A percentile compares a stretch with the other conserved stretches of the same genome.
Conservation (phyloP, 768 basidiomycete species). For the Mycena olivaceomarginata region DNA sequence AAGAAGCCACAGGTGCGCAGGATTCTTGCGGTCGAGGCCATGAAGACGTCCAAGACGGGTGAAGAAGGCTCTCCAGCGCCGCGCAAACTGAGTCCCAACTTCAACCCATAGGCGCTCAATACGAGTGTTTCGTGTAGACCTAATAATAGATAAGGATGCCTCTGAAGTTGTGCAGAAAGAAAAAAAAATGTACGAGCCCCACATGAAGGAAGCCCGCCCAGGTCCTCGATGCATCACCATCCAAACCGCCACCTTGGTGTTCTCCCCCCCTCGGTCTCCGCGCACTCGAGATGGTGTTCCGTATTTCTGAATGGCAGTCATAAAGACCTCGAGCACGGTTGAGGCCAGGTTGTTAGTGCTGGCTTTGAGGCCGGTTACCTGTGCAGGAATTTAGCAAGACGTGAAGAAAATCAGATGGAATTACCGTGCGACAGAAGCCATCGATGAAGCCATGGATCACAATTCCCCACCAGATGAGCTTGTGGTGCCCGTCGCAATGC, state of each 20-base stretch:
- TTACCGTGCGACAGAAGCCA: conserved; percentile 7
- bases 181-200: conserved; percentile 6
- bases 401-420: not conserved
- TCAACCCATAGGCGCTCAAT: conserved; percentile 6
- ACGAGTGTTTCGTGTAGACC: conserved; percentile 17
- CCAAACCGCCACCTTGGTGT: conserved; percentile 49
- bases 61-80: conserved; percentile 7
- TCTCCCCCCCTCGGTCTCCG: conserved; percentile 48
- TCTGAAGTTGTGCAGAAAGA: not conserved
- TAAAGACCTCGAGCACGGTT: conserved; percentile 44
- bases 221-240: conserved; percentile 53
- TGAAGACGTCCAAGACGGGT: not conserved
- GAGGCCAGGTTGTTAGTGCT: conserved; percentile 41
- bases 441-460: too few relatives aligned
- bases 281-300: conserved; percentile 23
- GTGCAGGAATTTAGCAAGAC: not conserved
- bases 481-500: too few relatives aligned
- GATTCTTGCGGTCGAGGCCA: conserved; percentile 17
- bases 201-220: conserved; percentile 33
- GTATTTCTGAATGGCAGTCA: conserved; percentile 40
- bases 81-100: conserved; percentile 9
- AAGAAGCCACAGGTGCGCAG: conserved; percentile 12
- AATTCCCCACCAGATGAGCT: too few relatives aligned
- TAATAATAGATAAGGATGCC: not conserved
- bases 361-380: conserved; percentile 43